phyloP scores from a whole-genome alignment of 768 basidiomycete species.

The Coprinopsis marcescibilis region DNA sequence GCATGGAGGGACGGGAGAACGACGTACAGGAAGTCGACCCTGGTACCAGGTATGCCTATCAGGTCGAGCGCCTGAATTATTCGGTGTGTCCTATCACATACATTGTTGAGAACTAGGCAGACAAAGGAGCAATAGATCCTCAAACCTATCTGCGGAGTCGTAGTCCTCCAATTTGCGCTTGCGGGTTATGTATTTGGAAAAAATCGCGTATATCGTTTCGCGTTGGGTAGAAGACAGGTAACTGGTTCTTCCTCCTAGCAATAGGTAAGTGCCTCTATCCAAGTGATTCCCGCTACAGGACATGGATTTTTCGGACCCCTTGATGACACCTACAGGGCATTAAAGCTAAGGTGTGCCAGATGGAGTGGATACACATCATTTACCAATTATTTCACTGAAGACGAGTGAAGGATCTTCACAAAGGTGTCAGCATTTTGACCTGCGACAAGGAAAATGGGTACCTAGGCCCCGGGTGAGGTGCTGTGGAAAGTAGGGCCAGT shows the following conservation, averaged over 20 bases:
- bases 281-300: slow-evolving; percentile 29
- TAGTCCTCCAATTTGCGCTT: slow-evolving; percentile 36
- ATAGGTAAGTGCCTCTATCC: slow-evolving; percentile 34
- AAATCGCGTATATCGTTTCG: slow-evolving; percentile 42
- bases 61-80: slow-evolving; percentile 31
- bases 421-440: not conserved
- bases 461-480: slow-evolving; percentile 47
- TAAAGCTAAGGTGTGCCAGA: not conserved
- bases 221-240: slow-evolving; percentile 46
- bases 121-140: not conserved
- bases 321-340: slow-evolving; percentile 42
- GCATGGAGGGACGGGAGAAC: not conserved
- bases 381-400: slow-evolving; percentile 57
- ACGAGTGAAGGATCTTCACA: slow-evolving; percentile 52
- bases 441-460: too few relatives aligned
- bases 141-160: slow-evolving; percentile 54
- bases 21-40: slow-evolving; percentile 48
- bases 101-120: not conserved
- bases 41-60: slow-evolving; percentile 30
- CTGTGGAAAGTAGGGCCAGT: slow-evolving; percentile 59
- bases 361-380: slow-evolving; percentile 4
- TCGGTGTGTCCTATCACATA: slow-evolving; percentile 36
- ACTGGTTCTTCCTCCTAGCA: slow-evolving; percentile 43
- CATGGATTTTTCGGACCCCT: slow-evolving; percentile 53
- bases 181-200: slow-evolving; percentile 39